Evolutionary conservation across 768 basidiomycete species (phyloP), one percentile per base, ranked within the genome.

Genomic region (Piloderma croceum): DNA sequence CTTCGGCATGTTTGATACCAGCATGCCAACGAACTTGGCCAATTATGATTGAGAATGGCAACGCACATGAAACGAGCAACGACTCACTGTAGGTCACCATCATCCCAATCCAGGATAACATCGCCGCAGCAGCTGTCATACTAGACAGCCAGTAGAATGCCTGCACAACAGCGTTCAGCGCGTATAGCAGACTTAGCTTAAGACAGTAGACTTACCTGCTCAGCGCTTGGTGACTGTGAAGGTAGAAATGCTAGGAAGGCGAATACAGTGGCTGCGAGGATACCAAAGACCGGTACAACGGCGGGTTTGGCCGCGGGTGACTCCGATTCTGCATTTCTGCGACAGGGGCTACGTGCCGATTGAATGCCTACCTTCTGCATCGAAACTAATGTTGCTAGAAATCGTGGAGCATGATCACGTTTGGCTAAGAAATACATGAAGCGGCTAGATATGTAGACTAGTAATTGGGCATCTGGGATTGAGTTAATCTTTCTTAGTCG

Each of bases 371-470:
- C n/a, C n/a, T n/a, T n/a, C n/a, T n/a, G n/a, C n/a, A n/a, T n/a
- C n/a, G n/a, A n/a, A n/a, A n/a, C n/a, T n/a, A n/a, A n/a, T n/a
- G n/a, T n/a, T n/a, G n/a, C n/a, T n/a, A n/a, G n/a, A n/a, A n/a
- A n/a, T n/a, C n/a, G n/a, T 12, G 64, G 63, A 11, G 58, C 49
- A 47, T 65, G 58, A 22, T 62, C 57, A 36, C 57, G 58, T 12
- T 61, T 47, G 17, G 60, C 58, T 1, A 66, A 42, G n/a, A 57
- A 58, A 47, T 62, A 65, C 31, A 64, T 49, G 19, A 41, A 36
- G 9, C 39, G 39, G 19, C 27, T 35, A 2, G 39, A 41, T 13
- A 41, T 41, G 33, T 41, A 41, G 2, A 41, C 29, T 31, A 31
- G 17, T 10, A 10, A n/a, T n/a, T n/a, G n/a, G n/a, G n/a, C n/a